A percentile compares a stretch with the other conserved stretches of the same genome.
Conservation (phyloP, 108 stramenopile genomes). For the Cyclotella baltica region DNA sequence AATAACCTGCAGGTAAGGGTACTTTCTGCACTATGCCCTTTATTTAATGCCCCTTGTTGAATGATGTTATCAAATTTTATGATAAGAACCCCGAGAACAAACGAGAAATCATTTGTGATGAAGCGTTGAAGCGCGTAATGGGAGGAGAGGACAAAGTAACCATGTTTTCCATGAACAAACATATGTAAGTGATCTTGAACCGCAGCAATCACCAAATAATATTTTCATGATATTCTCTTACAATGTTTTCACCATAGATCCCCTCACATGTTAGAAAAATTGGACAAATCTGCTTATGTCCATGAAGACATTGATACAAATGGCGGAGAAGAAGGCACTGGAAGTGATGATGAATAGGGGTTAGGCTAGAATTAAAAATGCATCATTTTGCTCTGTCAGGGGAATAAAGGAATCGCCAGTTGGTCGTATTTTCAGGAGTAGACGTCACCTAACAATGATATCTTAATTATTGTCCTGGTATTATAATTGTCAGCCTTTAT, state of each 20-base stretch:
- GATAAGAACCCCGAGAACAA: conserved; percentile 86
- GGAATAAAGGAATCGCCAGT: no score
- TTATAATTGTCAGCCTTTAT: no score
- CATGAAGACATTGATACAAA: conserved; percentile 42
- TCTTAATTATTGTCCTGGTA: no score
- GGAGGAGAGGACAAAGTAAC: conserved; percentile 78
- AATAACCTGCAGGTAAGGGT: conserved; percentile 79
- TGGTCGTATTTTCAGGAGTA: no score
- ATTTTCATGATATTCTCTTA: background rate
- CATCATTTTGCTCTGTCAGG: background rate
- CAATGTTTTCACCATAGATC: conserved; percentile 56
- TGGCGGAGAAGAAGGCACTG: background rate
- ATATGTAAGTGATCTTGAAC: conserved; percentile 33
- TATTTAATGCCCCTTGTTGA: conserved; percentile 3
- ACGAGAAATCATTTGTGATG: conserved; percentile 87
- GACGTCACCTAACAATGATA: no score
- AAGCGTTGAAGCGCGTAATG: conserved; percentile 74
- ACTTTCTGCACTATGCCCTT: background rate
- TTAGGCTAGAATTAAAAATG: background rate
- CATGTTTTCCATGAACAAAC: conserved; percentile 91
- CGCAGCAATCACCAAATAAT: background rate
- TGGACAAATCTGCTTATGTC: conserved; percentile 58
- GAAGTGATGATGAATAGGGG: conserved; percentile 42
- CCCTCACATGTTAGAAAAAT: conserved; percentile 82
- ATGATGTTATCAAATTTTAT: background rate